Base-by-base conservation (phyloP, 306 rosid genomes). In the Hylodesmum podocarpum region DNA sequence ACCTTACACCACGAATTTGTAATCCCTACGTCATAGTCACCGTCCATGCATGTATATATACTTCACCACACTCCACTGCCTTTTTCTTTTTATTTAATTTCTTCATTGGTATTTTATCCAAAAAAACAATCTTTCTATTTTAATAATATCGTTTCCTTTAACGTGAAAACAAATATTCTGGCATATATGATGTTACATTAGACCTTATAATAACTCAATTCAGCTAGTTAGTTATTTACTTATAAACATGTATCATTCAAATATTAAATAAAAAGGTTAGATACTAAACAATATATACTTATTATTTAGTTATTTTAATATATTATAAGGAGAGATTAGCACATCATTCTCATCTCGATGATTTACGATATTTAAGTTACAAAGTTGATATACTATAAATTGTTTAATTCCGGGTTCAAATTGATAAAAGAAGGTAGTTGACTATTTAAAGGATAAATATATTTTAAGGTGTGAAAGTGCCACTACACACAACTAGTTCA, bases 1-100 rank as follows among this genome's bases (percentile, higher is more conserved):
- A 76, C 88, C 83, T 61, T 84, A 71, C 84, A 83, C 82, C 74
- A 64, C 44, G 10, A 31, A 62, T n/a, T 62, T 1, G 33, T n/a
- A 75, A 66, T 83, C 83, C 87, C 51, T 77, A 31, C 72, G 73
- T 55, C 78, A 51, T 59, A 71, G 40, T 49, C 84, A 73, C 80
- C 83, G 66, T 73, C 75, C 81, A 80, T 86, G 86, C 83, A 72
- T 81, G 72, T 73, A 65, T 79, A 37, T 73, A 65, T 79, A 37
- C 73, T 63, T 43, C 81, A 76, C 15, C 64, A 75, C 74, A 81
- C 79, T 58, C 16, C 1, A 58, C 49, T 22, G 7, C 8, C 40
- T 57, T 57, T 57, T 55, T 54, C 13, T 22, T 24, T 54, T 54
- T 25, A 54, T 22, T 55, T n/a, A n/a, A n/a, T 2, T 54, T 8